Conservation (phyloP, 306 rosid species). For the Sesbania bispinosa region DNA sequence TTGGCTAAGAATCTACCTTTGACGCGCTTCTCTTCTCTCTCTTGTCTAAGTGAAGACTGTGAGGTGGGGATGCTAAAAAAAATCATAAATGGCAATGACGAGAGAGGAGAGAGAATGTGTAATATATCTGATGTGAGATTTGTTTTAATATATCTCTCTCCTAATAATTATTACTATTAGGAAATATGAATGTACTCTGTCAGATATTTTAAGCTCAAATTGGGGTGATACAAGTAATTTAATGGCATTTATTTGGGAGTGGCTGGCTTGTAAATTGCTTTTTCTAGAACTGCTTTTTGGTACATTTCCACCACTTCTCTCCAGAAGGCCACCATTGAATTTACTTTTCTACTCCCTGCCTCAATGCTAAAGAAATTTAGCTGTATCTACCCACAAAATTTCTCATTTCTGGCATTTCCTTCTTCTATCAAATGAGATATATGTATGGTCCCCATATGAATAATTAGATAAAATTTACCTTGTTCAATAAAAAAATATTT, state of each 20-base stretch:
- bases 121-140: conserved; percentile 25
- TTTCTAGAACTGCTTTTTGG: not conserved
- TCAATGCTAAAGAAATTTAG: not conserved
- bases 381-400: not conserved
- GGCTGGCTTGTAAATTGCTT: conserved; percentile 17
- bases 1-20: conserved; percentile 18
- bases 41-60: conserved; percentile 24
- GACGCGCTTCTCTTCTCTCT: not conserved
- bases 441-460: conserved; percentile 17
- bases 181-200: conserved; percentile 34
- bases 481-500: not conserved
- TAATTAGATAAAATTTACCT: not conserved
- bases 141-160: conserved; percentile 16
- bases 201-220: conserved; percentile 32
- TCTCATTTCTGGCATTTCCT: conserved; percentile 6
- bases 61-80: conserved; percentile 26
- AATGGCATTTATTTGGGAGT: not conserved
- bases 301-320: not conserved
- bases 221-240: conserved; percentile 30
- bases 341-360: not conserved
- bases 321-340: not conserved
- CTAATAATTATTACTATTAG: conserved; percentile 26
- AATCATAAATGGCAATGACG: conserved; percentile 17
- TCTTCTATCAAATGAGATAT: not conserved
- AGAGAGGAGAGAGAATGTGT: not conserved